A percentile compares a stretch with the other conserved stretches of the same genome.
These are phyloP conservation scores for Ophiostoma quercus DNA, from an alignment of 2,329 filamentous ascomycete genomes.

Conservation along the genomic window DNA sequence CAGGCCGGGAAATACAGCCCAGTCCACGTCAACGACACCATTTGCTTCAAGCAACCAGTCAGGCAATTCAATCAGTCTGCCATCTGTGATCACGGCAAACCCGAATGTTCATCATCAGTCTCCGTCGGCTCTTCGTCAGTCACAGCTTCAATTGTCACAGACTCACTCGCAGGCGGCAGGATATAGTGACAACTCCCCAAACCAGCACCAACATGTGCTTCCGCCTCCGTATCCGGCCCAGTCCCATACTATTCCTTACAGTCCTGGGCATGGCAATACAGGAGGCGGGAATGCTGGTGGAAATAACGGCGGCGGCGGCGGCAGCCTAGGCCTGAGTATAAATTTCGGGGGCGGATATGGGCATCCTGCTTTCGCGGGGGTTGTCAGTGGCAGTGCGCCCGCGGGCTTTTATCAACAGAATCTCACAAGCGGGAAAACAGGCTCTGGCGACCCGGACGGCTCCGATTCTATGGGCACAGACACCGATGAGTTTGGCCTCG, in stretches of 20 bases:
- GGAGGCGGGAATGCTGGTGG: background rate
- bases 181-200: background rate
- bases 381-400: background rate
- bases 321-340: background rate
- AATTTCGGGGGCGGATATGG: background rate
- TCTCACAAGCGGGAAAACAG: background rate
- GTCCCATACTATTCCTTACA: background rate
- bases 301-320: background rate
- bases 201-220: background rate
- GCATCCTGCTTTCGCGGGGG: background rate
- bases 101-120: background rate
- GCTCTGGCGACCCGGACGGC: background rate
- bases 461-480: constrained; percentile 19
- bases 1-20: background rate
- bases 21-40: background rate
- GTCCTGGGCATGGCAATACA: background rate
- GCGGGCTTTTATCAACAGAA: background rate
- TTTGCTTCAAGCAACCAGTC: background rate
- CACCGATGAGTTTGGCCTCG: constrained; percentile 16
- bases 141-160: background rate
- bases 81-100: background rate
- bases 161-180: background rate
- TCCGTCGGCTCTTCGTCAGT: background rate
- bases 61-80: background rate
- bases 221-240: background rate